Conservation (phyloP, 2,329 filamentous ascomycete species). For the Hymenoscyphus linearis region DNA sequence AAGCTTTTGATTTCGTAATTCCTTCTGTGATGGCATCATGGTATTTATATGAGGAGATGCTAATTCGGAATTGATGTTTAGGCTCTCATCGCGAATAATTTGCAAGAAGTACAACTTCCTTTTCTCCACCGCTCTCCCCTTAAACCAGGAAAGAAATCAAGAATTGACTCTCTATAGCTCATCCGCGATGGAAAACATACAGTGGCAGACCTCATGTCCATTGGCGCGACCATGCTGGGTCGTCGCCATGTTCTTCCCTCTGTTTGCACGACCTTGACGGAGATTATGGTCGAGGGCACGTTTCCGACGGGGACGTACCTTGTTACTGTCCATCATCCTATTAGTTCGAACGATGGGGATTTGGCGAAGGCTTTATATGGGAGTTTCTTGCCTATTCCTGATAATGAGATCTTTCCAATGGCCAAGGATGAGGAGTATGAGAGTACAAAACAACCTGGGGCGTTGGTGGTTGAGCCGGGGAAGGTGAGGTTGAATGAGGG, state of each 20-base stretch:
- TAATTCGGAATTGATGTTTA: slow-evolving; percentile 33
- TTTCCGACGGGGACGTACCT: slow-evolving; percentile 89
- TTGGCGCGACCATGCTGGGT: slow-evolving; percentile 88
- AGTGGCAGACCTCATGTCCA: slow-evolving; percentile 87
- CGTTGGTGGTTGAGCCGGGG: slow-evolving; percentile 62
- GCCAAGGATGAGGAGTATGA: slow-evolving; percentile 62
- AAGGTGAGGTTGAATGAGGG: slow-evolving; percentile 68
- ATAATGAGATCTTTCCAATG: slow-evolving; percentile 60
- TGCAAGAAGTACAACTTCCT: slow-evolving; percentile 66
- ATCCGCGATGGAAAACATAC: slow-evolving; percentile 94
- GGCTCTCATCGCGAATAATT: slow-evolving; percentile 79
- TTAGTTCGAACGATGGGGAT: slow-evolving; percentile 80
- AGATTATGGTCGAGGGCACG: slow-evolving; percentile 91
- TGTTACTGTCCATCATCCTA: slow-evolving; percentile 88
- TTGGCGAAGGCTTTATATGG: slow-evolving; percentile 84
- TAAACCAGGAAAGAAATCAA: slow-evolving; percentile 13
- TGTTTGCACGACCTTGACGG: slow-evolving; percentile 70
- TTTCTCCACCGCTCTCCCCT: background rate
- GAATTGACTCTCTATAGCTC: too few relatives aligned
- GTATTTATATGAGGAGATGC: background rate
- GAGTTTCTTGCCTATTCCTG: slow-evolving; percentile 79
- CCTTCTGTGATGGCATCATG: background rate
- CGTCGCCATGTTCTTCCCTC: slow-evolving; percentile 85
- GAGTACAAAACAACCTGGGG: slow-evolving; percentile 67
- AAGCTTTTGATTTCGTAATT: slow-evolving; percentile 29